Percentiles rank a stretch among this genome's conserved stretches.
Evolutionary conservation across 768 basidiomycete genomes (phyloP).

Genomic region (Gautieria morchelliformis): DNA sequence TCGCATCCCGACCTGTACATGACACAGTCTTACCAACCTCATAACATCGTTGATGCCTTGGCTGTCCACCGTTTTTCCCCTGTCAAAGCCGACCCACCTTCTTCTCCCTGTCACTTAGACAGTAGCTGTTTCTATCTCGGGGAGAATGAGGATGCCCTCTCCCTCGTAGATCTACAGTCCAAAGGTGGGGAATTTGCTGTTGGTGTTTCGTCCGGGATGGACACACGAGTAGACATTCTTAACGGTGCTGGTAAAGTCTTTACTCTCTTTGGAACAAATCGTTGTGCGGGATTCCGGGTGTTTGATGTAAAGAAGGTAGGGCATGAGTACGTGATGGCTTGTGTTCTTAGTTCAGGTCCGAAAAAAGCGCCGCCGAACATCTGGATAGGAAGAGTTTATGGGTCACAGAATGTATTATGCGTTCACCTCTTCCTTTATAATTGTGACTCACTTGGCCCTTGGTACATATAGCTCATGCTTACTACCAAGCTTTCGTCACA

Average conservation of each 20-base stretch:
- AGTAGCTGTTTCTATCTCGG: background rate
- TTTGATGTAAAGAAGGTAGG: conserved; percentile 6
- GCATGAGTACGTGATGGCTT: conserved; percentile 6
- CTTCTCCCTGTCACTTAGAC: background rate
- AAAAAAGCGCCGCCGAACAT: conserved; percentile 5
- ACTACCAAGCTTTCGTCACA: conserved; percentile 9
- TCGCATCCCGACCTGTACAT: background rate
- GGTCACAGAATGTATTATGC: background rate
- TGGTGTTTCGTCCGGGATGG: background rate
- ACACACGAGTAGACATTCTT: conserved; percentile 9
- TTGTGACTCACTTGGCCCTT: background rate
- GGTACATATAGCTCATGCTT: background rate
- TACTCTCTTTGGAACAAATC: background rate
- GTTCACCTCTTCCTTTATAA: background rate
- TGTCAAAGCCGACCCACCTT: background rate
- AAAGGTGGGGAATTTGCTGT: conserved; percentile 3
- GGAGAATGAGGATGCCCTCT: background rate
- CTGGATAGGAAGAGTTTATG: conserved; percentile 1
- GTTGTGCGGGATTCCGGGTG: background rate
- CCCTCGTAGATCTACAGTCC: background rate
- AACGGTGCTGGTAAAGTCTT: background rate
- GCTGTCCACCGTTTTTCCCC: background rate
- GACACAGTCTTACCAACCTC: background rate
- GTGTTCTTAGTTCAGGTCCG: conserved; percentile 6
- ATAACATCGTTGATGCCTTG: background rate